A percentile compares a stretch with the other conserved stretches of the same genome.
Evolutionary conservation across 2,329 filamentous ascomycete species (phyloP).

Genomic region (Alternaria viburni): DNA sequence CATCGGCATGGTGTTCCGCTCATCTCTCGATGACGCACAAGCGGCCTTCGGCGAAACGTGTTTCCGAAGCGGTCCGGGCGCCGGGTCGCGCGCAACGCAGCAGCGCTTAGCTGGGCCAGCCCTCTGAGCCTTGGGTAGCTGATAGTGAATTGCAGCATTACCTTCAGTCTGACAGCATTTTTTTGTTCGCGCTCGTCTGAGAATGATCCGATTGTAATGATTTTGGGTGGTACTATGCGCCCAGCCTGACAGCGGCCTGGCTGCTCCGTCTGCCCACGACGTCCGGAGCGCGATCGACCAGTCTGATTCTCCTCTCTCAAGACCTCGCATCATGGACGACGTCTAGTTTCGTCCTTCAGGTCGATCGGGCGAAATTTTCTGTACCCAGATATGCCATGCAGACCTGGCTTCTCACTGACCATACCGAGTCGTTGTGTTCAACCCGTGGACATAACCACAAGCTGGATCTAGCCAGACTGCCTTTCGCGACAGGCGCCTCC

Average conservation of each 20-base stretch:
- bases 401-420: neutral
- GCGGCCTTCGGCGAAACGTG: neutral
- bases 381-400: neutral
- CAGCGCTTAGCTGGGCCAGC: neutral
- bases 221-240: neutral
- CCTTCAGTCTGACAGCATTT: neutral
- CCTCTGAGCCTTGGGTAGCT: neutral
- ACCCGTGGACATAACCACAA: neutral
- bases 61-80: neutral
- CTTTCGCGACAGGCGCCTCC: neutral
- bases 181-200: neutral
- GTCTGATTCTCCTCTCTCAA: neutral
- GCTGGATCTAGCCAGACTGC: neutral
- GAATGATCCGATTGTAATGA: neutral
- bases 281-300: neutral
- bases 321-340: neutral
- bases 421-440: neutral
- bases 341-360: accelerated
- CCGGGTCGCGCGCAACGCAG: neutral
- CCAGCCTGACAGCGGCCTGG: neutral
- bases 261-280: neutral
- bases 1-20: neutral
- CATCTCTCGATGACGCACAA: neutral
- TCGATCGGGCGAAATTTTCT: neutral
- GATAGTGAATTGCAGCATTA: neutral